phyloP scores from a whole-genome alignment of 768 basidiomycete species.

The Flagelloscypha sp. region DNA sequence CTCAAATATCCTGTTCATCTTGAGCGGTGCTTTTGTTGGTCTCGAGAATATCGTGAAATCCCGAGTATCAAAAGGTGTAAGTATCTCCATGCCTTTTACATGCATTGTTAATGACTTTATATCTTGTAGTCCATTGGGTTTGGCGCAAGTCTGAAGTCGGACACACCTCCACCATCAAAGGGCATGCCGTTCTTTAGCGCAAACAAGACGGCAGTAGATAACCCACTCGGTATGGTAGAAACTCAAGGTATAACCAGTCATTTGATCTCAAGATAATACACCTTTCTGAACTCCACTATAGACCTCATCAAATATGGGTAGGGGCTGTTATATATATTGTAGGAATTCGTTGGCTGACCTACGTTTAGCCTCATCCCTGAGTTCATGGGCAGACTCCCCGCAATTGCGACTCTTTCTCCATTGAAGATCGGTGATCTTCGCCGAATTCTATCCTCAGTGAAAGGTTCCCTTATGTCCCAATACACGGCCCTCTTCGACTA shows the following conservation, averaged over 20 bases:
- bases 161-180: slow-evolving; percentile 23
- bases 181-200: slow-evolving; percentile 71
- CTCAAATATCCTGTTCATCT: slow-evolving; percentile 86
- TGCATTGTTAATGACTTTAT: slow-evolving; percentile 3
- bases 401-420: slow-evolving; percentile 77
- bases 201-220: slow-evolving; percentile 47
- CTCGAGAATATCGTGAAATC: slow-evolving; percentile 75
- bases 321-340: slow-evolving; percentile 5
- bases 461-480: slow-evolving; percentile 85
- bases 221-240: slow-evolving; percentile 62
- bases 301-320: slow-evolving; percentile 85
- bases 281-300: slow-evolving; percentile 15
- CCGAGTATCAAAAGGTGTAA: slow-evolving; percentile 76
- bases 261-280: not conserved
- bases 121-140: slow-evolving; percentile 82
- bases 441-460: slow-evolving; percentile 87
- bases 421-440: slow-evolving; percentile 77
- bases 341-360: slow-evolving; percentile 3
- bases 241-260: slow-evolving; percentile 42
- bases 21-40: slow-evolving; percentile 94
- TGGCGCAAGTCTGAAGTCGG: slow-evolving; percentile 39
- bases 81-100: slow-evolving; percentile 18
- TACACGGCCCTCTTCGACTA: slow-evolving; percentile 79
- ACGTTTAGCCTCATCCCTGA: slow-evolving; percentile 78
- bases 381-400: slow-evolving; percentile 89